A percentile compares a stretch with the other conserved stretches of the same genome.
Conservation (phyloP, 257 asterid species). For the Solanum chmielewskii region DNA sequence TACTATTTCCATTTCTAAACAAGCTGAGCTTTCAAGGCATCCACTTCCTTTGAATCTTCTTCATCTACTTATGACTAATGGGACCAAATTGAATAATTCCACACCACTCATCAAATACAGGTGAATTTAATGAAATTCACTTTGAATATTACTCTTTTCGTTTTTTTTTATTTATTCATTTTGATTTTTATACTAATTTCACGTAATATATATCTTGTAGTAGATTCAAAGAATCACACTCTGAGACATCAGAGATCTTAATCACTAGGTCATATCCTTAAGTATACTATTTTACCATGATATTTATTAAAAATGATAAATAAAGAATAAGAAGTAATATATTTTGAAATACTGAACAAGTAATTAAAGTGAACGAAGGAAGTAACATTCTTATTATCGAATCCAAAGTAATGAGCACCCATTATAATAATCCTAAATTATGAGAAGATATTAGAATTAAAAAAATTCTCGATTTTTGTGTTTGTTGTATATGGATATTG, state of each 20-base stretch:
- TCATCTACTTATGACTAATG: background rate
- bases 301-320: too few relatives aligned
- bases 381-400: background rate
- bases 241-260: too few relatives aligned
- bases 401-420: background rate
- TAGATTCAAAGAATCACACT: fast-evolving
- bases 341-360: background rate
- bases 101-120: background rate
- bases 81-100: background rate
- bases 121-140: background rate
- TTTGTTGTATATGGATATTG: background rate
- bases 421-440: background rate
- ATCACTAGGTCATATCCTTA: too few relatives aligned
- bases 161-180: too few relatives aligned
- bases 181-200: too few relatives aligned
- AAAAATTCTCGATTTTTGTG: background rate
- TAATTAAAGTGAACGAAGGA: background rate
- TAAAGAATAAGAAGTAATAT: background rate
- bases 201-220: too few relatives aligned
- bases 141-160: background rate
- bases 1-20: conserved; percentile 25
- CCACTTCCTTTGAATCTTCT: background rate
- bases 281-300: too few relatives aligned
- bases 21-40: conserved; percentile 29
- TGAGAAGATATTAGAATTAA: background rate